phyloP scores from a whole-genome alignment of 305 asterid species.

The Rubia balearica region DNA sequence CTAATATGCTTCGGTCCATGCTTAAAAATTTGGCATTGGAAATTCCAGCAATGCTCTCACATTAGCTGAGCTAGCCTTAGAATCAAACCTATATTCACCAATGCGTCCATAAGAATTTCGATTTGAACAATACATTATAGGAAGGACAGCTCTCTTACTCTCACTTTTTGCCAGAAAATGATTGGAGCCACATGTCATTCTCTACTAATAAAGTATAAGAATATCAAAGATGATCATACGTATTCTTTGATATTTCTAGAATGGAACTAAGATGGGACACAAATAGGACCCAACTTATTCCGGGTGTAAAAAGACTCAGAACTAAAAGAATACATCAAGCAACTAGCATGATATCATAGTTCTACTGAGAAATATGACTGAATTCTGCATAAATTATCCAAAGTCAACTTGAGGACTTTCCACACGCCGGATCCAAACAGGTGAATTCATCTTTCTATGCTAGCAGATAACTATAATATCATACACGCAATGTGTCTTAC shows the following conservation, averaged over 20 bases:
- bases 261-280: not conserved
- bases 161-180: not conserved
- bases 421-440: not conserved
- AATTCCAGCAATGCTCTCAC: not conserved
- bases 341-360: not conserved
- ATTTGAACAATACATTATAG: not conserved
- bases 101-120: not conserved
- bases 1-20: not conserved
- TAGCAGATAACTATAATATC: not conserved
- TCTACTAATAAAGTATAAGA: not conserved
- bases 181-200: not conserved
- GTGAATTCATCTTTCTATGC: not conserved
- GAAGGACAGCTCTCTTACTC: not conserved
- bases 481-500: not conserved
- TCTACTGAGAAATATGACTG: not conserved
- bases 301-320: not conserved
- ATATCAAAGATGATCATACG: not conserved
- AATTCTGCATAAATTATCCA: not conserved
- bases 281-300: not conserved
- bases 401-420: not conserved
- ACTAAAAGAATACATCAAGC: not conserved
- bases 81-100: not conserved
- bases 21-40: not conserved
- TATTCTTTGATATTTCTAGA: not conserved
- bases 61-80: not conserved